A percentile compares a stretch with the other conserved stretches of the same genome.
These are phyloP conservation scores for Tremellales sp. DNA, from an alignment of 1,284 basidiomycete species.

Conservation along the genomic window DNA sequence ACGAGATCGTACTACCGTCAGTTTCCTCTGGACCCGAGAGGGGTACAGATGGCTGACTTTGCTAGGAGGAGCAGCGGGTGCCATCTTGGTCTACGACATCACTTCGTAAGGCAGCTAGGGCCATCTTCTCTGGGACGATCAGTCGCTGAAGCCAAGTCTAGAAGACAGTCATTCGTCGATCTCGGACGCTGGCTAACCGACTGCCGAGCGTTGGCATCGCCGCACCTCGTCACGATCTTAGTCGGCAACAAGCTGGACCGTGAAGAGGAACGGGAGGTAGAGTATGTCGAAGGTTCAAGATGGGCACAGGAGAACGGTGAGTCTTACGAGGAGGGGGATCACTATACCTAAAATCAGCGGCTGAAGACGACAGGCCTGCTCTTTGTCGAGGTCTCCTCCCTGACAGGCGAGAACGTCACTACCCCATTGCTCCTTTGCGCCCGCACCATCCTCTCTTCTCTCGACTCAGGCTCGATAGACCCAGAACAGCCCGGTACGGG, in stretches of 20 bases:
- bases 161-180: constrained; percentile 65
- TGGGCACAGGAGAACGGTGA: constrained; percentile 93
- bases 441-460: constrained; percentile 83
- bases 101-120: constrained; percentile 63
- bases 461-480: constrained; percentile 85
- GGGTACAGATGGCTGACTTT: no score
- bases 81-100: constrained; percentile 92
- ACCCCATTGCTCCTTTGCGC: constrained; percentile 89
- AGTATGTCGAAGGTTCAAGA: constrained; percentile 85
- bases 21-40: constrained; percentile 1
- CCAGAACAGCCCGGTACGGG: constrained; percentile 91
- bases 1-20: constrained; percentile 89
- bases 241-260: constrained; percentile 94
- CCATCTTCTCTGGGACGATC: constrained; percentile 1
- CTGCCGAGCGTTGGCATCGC: constrained; percentile 75
- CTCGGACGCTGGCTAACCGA: constrained; percentile 85
- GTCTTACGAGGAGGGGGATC: constrained; percentile 8
- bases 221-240: constrained; percentile 82
- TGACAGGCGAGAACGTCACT: constrained; percentile 89
- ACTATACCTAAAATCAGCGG: not conserved
- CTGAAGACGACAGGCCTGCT: constrained; percentile 62
- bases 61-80: constrained; percentile 74
- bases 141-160: constrained; percentile 26
- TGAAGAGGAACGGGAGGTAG: constrained; percentile 90
- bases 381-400: constrained; percentile 87